Conservation (phyloP, 257 asterid species). For the Verbena officinalis region DNA sequence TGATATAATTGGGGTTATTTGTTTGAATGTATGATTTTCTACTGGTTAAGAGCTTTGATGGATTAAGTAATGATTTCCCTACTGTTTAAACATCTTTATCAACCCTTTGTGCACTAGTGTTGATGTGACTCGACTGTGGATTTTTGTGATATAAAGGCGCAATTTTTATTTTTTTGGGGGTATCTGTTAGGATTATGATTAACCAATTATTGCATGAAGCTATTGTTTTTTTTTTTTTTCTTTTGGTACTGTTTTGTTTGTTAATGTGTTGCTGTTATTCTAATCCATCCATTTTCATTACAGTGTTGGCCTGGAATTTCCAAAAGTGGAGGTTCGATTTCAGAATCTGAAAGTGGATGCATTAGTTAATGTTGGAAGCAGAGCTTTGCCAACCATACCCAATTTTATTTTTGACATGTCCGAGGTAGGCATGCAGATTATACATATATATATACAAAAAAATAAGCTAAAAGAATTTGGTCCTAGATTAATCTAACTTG, state of each 20-base stretch:
- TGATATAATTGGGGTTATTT: not conserved
- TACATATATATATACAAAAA: not conserved
- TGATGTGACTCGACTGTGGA: conserved; percentile 7
- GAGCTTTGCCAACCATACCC: conserved; percentile 80
- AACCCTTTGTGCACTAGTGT: not conserved
- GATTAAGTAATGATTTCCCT: conserved; percentile 5
- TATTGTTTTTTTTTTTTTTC: too few relatives aligned
- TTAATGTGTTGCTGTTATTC: conserved; percentile 14
- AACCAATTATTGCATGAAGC: not conserved
- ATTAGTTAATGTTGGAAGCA: conserved; percentile 64
- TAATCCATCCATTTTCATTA: conserved; percentile 16
- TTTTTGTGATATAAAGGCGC: not conserved
- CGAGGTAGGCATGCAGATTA: conserved; percentile 47
- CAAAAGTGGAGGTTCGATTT: conserved; percentile 71
- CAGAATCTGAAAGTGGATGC: conserved; percentile 67
- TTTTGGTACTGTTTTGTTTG: not conserved
- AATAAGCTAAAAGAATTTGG: conserved; percentile 10
- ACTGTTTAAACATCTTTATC: not conserved
- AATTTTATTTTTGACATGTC: conserved; percentile 70
- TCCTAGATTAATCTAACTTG: conserved; percentile 27
- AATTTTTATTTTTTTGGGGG: not conserved
- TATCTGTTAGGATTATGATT: conserved; percentile 5
- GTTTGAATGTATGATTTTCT: conserved; percentile 10
- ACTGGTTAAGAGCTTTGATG: not conserved
- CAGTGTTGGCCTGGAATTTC: conserved; percentile 68